Conservation (phyloP, 2,329 filamentous ascomycete genomes). For the Mycosphaerelloides madeirae region DNA sequence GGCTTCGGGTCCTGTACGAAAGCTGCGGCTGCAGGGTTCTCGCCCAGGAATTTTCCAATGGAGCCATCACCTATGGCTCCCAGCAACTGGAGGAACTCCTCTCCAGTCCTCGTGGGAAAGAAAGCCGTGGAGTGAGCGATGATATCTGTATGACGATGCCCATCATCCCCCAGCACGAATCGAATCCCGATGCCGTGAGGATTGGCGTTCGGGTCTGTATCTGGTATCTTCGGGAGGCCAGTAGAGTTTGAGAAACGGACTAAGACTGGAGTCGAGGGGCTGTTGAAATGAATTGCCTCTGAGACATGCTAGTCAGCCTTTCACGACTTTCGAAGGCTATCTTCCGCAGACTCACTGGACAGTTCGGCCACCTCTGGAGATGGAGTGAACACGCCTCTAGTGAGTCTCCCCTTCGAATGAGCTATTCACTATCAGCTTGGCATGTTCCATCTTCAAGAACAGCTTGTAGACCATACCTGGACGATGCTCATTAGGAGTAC, state of each 20-base stretch:
- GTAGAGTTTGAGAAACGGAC: slow-evolving; percentile 27
- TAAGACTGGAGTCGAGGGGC: slow-evolving; percentile 20
- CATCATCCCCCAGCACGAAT: slow-evolving; percentile 40
- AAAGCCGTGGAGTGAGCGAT: slow-evolving; percentile 49
- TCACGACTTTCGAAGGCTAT: no score
- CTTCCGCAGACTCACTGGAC: no score
- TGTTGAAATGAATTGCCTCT: slow-evolving; percentile 24
- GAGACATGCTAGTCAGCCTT: no score
- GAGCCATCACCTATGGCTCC: slow-evolving; percentile 37
- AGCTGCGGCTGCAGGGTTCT: slow-evolving; percentile 44
- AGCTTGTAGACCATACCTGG: slow-evolving; percentile 16
- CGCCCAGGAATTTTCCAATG: slow-evolving; percentile 41
- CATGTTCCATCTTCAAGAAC: slow-evolving; percentile 1
- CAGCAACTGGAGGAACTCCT: slow-evolving; percentile 50
- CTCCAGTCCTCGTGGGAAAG: slow-evolving; percentile 52
- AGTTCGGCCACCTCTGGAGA: slow-evolving; percentile 36
- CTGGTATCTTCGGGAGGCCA: slow-evolving; percentile 25
- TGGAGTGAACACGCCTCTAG: slow-evolving; percentile 52
- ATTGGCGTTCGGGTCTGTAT: slow-evolving; percentile 22
- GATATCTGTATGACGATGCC: slow-evolving; percentile 53
- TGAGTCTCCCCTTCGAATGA: slow-evolving; percentile 52
- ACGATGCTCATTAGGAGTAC: slow-evolving; percentile 20
- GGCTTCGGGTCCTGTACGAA: slow-evolving; percentile 51
- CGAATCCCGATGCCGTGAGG: slow-evolving; percentile 46
- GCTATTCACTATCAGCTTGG: slow-evolving; percentile 32